Percentiles rank a stretch among this genome's conserved stretches.
Conservation (phyloP, 176 grass and related monocot genomes). For the Phyllostachys edulis region DNA sequence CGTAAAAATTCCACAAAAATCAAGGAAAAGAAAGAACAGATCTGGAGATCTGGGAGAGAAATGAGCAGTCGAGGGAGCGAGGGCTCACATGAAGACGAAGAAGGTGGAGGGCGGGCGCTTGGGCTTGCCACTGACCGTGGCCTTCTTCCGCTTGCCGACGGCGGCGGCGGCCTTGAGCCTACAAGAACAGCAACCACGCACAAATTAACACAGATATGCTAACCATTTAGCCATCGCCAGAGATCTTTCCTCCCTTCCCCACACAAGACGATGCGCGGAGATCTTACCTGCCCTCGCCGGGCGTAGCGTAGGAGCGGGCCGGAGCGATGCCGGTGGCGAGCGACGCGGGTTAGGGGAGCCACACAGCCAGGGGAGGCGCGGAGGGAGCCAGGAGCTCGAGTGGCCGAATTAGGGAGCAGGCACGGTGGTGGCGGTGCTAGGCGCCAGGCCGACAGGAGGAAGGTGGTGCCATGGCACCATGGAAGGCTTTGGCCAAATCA, state of each 20-base stretch:
- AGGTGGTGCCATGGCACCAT: too few relatives aligned
- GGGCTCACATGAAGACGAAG: slow-evolving; percentile 83
- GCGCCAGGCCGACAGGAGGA: too few relatives aligned
- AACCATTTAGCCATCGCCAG: neutral
- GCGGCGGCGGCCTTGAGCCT: slow-evolving; percentile 46
- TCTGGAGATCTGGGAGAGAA: slow-evolving; percentile 43
- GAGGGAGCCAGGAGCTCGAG: too few relatives aligned
- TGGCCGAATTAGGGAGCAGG: too few relatives aligned
- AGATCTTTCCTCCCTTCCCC: neutral
- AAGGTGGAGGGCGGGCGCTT: slow-evolving; percentile 86
- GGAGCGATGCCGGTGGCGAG: too few relatives aligned
- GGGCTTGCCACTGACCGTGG: slow-evolving; percentile 60
- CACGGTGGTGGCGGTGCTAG: too few relatives aligned
- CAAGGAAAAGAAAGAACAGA: neutral
- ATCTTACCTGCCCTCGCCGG: slow-evolving; percentile 55
- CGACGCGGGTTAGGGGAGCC: too few relatives aligned
- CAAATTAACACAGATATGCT: neutral
- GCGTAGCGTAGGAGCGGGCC: too few relatives aligned
- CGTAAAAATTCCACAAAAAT: neutral
- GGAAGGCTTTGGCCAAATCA: too few relatives aligned
- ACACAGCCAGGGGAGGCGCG: too few relatives aligned
- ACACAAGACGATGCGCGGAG: neutral
- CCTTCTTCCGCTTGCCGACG: slow-evolving; percentile 55
- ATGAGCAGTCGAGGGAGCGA: neutral
- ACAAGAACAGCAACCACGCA: neutral